phyloP scores from a whole-genome alignment of 306 rosid species.

The Comarum palustre region DNA sequence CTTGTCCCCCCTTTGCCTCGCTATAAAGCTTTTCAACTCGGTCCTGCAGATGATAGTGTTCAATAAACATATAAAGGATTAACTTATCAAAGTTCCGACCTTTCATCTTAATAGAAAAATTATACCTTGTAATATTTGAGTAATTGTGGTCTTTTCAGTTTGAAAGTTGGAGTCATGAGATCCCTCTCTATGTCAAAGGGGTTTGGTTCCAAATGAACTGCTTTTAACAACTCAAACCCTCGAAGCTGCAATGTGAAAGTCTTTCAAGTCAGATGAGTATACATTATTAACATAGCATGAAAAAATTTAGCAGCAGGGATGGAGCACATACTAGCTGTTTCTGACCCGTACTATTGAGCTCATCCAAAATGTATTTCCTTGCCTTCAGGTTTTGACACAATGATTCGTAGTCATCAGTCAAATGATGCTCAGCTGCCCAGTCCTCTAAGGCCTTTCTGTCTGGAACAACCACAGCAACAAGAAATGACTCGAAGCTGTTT shows the following conservation, averaged over 20 bases:
- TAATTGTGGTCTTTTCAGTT: slow-evolving; percentile 79
- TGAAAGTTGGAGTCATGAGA: slow-evolving; percentile 82
- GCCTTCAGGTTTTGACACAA: slow-evolving; percentile 63
- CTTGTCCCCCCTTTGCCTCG: slow-evolving; percentile 54
- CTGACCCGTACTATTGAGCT: slow-evolving; percentile 67
- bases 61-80: not conserved
- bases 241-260: slow-evolving; percentile 53
- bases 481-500: slow-evolving; percentile 92
- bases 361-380: slow-evolving; percentile 71
- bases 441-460: slow-evolving; percentile 67
- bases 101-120: not conserved
- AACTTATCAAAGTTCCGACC: not conserved
- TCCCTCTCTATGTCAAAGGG: slow-evolving; percentile 92
- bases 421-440: slow-evolving; percentile 61
- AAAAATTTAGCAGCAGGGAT: slow-evolving; percentile 9
- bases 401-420: slow-evolving; percentile 59
- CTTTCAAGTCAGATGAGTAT: slow-evolving; percentile 21
- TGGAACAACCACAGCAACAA: slow-evolving; percentile 88
- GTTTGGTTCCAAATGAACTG: slow-evolving; percentile 72
- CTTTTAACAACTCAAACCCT: slow-evolving; percentile 85
- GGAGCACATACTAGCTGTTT: slow-evolving; percentile 55
- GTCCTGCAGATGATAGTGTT: slow-evolving; percentile 44
- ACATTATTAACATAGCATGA: slow-evolving; percentile 9
- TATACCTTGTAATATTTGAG: slow-evolving; percentile 72
- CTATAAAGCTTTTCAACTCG: slow-evolving; percentile 53